These are phyloP conservation scores for Geotrichum fermentans DNA, from an alignment of 1,139 yeast genomes.

Conservation along the genomic window DNA sequence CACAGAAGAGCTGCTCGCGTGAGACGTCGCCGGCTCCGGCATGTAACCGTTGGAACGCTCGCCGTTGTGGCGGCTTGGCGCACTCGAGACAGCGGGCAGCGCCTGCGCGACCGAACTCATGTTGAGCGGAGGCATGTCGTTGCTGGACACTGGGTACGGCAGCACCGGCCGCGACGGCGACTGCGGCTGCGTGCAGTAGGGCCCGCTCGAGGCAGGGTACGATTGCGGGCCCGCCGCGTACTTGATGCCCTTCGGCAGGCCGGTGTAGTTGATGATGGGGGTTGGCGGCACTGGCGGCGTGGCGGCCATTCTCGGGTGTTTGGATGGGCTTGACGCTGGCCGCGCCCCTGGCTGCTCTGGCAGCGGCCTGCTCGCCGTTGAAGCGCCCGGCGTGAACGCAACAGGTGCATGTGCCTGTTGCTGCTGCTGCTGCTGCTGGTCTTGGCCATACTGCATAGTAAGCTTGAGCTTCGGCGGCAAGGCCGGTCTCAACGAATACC, in stretches of 20 bases:
- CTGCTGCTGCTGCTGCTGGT: background rate
- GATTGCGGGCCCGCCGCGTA: conserved; percentile 3
- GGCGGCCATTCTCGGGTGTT: background rate
- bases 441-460: background rate
- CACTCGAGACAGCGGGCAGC: no score
- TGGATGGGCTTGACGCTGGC: background rate
- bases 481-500: conserved; percentile 54
- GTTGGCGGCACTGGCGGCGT: conserved; percentile 6
- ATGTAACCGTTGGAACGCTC: background rate
- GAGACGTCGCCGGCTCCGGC: background rate
- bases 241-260: conserved; percentile 14
- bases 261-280: background rate
- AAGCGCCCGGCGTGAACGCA: background rate
- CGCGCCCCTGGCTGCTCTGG: conserved; percentile 1
- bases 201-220: background rate
- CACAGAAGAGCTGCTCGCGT: no score
- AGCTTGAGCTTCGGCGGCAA: background rate
- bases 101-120: no score
- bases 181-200: background rate
- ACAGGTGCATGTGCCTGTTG: no score
- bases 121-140: background rate
- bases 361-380: conserved; percentile 5
- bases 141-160: background rate
- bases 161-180: conserved; percentile 4
- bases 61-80: background rate